These are phyloP conservation scores for Wickerhamiella brachini DNA, from an alignment of 805 yeast species.

Conservation along the genomic window DNA sequence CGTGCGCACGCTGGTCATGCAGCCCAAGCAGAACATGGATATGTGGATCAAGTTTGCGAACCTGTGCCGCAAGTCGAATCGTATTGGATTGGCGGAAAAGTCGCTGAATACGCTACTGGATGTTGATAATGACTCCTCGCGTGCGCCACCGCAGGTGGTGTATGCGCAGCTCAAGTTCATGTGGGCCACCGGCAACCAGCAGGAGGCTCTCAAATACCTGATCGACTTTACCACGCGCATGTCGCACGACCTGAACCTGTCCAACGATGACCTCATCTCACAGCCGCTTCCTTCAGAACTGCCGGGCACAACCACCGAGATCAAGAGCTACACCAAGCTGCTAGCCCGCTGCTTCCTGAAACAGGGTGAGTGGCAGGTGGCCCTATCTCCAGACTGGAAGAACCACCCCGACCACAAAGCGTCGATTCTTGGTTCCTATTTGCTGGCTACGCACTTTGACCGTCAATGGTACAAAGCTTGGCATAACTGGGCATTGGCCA, in stretches of 20 bases:
- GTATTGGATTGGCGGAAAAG: conserved; percentile 85
- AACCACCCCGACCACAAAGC: conserved; percentile 50
- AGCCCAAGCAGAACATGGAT: conserved; percentile 92
- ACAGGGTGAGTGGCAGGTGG: conserved; percentile 97
- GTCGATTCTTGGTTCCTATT: conserved; percentile 77
- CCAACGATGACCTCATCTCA: conserved; percentile 63
- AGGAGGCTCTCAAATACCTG: conserved; percentile 73
- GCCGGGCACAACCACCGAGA: conserved; percentile 54
- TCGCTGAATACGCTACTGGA: conserved; percentile 54
- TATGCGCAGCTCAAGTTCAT: conserved; percentile 92
- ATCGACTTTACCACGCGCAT: conserved; percentile 83
- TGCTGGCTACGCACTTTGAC: conserved; percentile 91
- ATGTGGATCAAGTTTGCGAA: conserved; percentile 98
- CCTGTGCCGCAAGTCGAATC: conserved; percentile 83
- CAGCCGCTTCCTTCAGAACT: conserved; percentile 66
- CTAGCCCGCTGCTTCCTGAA: conserved; percentile 89
- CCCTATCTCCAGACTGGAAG: conserved; percentile 67
- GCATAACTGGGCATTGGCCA: conserved; percentile 99
- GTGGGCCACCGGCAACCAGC: conserved; percentile 90
- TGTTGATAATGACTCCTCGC: conserved; percentile 31
- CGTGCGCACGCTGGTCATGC: conserved; percentile 82
- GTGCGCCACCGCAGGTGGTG: conserved; percentile 93
- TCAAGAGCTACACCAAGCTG: conserved; percentile 68
- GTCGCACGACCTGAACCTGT: conserved; percentile 77
- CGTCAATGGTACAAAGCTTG: conserved; percentile 93